These are phyloP conservation scores for Aspergillus nomiae DNA, from an alignment of 2,329 filamentous ascomycete species.

Conservation along the genomic window DNA sequence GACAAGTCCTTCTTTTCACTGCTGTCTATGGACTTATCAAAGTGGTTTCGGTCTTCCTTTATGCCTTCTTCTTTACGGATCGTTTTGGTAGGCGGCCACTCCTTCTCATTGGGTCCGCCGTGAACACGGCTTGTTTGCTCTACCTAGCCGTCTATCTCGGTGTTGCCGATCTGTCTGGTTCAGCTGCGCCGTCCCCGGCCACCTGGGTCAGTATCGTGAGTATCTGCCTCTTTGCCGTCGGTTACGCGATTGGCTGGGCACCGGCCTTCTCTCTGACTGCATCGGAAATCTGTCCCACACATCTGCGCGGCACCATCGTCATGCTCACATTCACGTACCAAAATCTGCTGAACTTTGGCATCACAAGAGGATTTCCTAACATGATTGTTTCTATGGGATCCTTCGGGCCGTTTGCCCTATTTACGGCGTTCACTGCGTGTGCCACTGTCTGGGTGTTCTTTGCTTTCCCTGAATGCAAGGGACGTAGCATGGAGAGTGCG, in stretches of 20 bases:
- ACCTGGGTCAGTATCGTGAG: constrained; percentile 23
- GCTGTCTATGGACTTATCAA: constrained; percentile 22
- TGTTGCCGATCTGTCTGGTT: constrained; percentile 12
- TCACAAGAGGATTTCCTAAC: constrained; percentile 21
- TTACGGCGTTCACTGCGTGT: constrained; percentile 17
- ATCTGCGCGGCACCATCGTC: constrained; percentile 20
- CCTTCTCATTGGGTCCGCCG: constrained; percentile 23
- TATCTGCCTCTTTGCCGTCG: constrained; percentile 25
- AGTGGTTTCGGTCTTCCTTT: constrained; percentile 21
- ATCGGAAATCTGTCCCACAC: constrained; percentile 24
- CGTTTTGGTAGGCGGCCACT: constrained; percentile 28
- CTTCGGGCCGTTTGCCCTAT: constrained; percentile 23
- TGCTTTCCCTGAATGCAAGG: constrained; percentile 23
- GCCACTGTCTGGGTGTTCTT: constrained; percentile 20
- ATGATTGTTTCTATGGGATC: constrained; percentile 21
- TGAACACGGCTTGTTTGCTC: constrained; percentile 19
- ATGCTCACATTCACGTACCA: constrained; percentile 24
- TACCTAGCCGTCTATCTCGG: constrained; percentile 24
- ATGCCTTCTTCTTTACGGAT: constrained; percentile 24
- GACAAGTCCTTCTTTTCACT: constrained; percentile 21
- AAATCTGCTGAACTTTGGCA: constrained; percentile 25
- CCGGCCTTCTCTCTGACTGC: constrained; percentile 23
- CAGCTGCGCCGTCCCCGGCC: constrained; percentile 15
- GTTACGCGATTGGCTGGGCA: constrained; percentile 25
- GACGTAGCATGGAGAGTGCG: constrained; percentile 18